A percentile compares a stretch with the other conserved stretches of the same genome.
These are phyloP conservation scores for Debaryomyces tyrocola DNA, from an alignment of 805 yeast species.

Conservation along the genomic window DNA sequence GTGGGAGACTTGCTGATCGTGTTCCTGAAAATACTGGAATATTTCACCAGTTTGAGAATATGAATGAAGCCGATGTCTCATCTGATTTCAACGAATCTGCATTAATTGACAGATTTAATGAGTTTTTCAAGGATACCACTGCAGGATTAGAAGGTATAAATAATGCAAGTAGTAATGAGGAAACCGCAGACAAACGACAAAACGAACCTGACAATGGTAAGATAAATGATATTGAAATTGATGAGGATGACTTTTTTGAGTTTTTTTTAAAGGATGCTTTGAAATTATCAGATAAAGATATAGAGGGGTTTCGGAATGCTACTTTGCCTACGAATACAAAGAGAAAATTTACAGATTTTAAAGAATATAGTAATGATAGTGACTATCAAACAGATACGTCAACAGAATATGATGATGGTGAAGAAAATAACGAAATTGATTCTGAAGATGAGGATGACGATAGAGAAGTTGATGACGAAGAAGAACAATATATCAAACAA, in stretches of 20 bases:
- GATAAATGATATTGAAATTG: conserved; percentile 39
- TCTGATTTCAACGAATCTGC: conserved; percentile 4
- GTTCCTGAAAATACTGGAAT: conserved; percentile 2
- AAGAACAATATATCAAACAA: conserved; percentile 3
- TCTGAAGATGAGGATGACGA: conserved; percentile 5
- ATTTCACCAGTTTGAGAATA: neutral
- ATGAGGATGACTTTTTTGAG: conserved; percentile 72
- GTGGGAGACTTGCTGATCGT: conserved; percentile 2
- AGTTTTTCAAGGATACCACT: conserved; percentile 8
- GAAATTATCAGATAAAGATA: conserved; percentile 1
- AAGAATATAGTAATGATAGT: conserved; percentile 15
- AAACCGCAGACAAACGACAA: neutral
- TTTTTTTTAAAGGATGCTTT: conserved; percentile 10
- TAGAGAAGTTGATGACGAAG: conserved; percentile 5
- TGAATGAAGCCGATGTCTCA: neutral
- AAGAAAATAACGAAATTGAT: conserved; percentile 3
- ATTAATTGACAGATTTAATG: conserved; percentile 2
- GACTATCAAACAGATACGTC: conserved; percentile 16
- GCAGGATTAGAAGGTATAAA: conserved; percentile 8
- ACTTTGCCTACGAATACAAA: neutral
- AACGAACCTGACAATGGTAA: conserved; percentile 15
- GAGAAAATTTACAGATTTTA: conserved; percentile 4
- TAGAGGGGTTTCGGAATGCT: neutral
- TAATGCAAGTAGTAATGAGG: conserved; percentile 2
- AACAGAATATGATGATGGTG: conserved; percentile 4